phyloP scores from a whole-genome alignment of 1,284 basidiomycete genomes.

The Ceratobasidium sp. region DNA sequence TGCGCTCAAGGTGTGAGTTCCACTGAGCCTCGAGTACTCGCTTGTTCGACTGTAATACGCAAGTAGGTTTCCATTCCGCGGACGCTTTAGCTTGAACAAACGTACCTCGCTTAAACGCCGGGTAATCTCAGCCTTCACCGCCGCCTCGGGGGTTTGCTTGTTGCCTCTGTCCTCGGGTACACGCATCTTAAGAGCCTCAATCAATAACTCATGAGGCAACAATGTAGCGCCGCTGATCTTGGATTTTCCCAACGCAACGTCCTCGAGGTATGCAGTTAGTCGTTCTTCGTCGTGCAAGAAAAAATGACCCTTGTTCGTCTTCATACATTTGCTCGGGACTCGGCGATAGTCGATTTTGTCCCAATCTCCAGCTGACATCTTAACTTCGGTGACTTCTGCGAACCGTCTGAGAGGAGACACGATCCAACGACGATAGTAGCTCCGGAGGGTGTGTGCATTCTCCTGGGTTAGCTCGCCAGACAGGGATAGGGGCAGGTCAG shows the following conservation, averaged over 20 bases:
- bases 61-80: background rate
- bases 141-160: background rate
- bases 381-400: conserved; percentile 60
- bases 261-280: conserved; percentile 62
- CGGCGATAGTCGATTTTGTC: conserved; percentile 54
- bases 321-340: conserved; percentile 68
- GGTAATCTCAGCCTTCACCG: conserved; percentile 32
- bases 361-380: conserved; percentile 69
- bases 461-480: conserved; percentile 48
- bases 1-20: conserved; percentile 62
- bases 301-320: conserved; percentile 61
- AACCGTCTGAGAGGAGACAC: conserved; percentile 62
- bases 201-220: conserved; percentile 63
- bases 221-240: conserved; percentile 67
- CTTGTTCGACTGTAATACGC: conserved; percentile 48
- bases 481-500: conserved; percentile 47
- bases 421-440: conserved; percentile 62
- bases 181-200: conserved; percentile 50
- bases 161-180: background rate
- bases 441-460: conserved; percentile 58
- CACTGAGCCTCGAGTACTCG: conserved; percentile 68
- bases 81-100: background rate
- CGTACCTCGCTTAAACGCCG: conserved; percentile 36
- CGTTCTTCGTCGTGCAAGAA: conserved; percentile 63
- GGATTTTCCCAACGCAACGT: conserved; percentile 62